Conservation (phyloP, 306 rosid genomes). For the Abrus pulchellus region DNA sequence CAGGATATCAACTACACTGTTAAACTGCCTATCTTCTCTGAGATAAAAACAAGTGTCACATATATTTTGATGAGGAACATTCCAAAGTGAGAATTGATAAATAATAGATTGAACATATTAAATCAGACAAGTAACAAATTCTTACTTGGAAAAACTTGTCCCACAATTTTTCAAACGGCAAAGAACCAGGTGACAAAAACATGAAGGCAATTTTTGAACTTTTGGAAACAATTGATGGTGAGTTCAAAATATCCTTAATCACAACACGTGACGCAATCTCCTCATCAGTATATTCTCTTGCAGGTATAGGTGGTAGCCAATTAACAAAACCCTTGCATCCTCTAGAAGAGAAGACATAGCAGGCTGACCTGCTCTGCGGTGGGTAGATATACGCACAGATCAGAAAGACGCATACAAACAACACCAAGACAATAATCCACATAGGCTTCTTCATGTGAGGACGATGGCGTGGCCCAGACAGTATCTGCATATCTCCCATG, state of each 20-base stretch:
- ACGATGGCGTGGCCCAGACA: constrained; percentile 90
- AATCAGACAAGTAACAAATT: constrained; percentile 42
- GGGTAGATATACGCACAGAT: constrained; percentile 90
- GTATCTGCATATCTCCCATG: constrained; percentile 81
- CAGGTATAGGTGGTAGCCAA: constrained; percentile 94
- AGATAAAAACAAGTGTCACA: constrained; percentile 8
- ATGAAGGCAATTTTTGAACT: constrained; percentile 90
- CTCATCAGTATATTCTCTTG: constrained; percentile 78
- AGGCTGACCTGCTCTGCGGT: constrained; percentile 70
- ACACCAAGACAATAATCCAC: constrained; percentile 92
- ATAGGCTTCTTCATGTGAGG: constrained; percentile 79
- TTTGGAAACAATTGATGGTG: constrained; percentile 55
- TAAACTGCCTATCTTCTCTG: constrained; percentile 11
- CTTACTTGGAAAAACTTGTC: constrained; percentile 92
- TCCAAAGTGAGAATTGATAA: constrained; percentile 21
- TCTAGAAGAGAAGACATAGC: constrained; percentile 86
- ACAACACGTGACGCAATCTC: constrained; percentile 88
- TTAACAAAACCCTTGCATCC: constrained; percentile 73
- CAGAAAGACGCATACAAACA: constrained; percentile 80
- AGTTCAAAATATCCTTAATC: constrained; percentile 75
- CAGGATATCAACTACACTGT: constrained; percentile 27
- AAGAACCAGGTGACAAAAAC: constrained; percentile 88
- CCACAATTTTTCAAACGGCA: constrained; percentile 96
- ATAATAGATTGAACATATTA: background rate
- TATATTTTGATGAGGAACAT: constrained; percentile 22